Percentiles rank a stretch among this genome's conserved stretches.
Evolutionary conservation across 805 yeast species (phyloP).

Genomic region (Spathaspora hagerdaliae): DNA sequence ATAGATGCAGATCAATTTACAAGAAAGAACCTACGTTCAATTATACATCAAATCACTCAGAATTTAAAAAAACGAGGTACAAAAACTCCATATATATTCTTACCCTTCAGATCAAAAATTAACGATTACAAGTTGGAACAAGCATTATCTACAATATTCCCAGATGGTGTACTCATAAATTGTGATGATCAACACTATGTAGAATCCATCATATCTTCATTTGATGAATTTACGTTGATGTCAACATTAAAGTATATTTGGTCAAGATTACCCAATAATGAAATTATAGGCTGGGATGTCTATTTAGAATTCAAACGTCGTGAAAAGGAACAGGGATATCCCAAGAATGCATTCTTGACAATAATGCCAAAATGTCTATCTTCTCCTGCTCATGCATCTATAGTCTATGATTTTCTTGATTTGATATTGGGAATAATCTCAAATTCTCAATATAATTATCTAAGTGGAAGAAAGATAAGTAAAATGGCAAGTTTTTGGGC

Average conservation of each 20-base stretch:
- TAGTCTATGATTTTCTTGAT: constrained; percentile 84
- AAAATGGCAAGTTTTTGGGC: constrained; percentile 90
- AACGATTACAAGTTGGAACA: constrained; percentile 56
- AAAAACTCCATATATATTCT: constrained; percentile 66
- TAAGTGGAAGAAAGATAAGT: constrained; percentile 76
- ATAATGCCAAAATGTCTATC: constrained; percentile 81
- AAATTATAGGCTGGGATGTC: constrained; percentile 83
- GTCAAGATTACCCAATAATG: constrained; percentile 78
- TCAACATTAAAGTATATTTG: constrained; percentile 79
- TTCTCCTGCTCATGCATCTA: constrained; percentile 84
- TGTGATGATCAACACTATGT: constrained; percentile 32
- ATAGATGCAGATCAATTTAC: constrained; percentile 41
- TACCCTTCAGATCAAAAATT: constrained; percentile 74
- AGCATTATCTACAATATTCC: constrained; percentile 57
- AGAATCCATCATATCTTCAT: constrained; percentile 39
- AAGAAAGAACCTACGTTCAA: constrained; percentile 61
- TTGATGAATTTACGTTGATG: constrained; percentile 67
- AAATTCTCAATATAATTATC: constrained; percentile 70
- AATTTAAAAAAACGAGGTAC: constrained; percentile 69
- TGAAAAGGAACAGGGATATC: constrained; percentile 64
- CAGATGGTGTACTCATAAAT: constrained; percentile 46
- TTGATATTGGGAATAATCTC: constrained; percentile 72
- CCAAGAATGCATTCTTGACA: constrained; percentile 69
- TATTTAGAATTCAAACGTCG: constrained; percentile 64
- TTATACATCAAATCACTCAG: constrained; percentile 67